phyloP scores from a whole-genome alignment of 805 yeast species.

The Middelhovenomyces tepae region DNA sequence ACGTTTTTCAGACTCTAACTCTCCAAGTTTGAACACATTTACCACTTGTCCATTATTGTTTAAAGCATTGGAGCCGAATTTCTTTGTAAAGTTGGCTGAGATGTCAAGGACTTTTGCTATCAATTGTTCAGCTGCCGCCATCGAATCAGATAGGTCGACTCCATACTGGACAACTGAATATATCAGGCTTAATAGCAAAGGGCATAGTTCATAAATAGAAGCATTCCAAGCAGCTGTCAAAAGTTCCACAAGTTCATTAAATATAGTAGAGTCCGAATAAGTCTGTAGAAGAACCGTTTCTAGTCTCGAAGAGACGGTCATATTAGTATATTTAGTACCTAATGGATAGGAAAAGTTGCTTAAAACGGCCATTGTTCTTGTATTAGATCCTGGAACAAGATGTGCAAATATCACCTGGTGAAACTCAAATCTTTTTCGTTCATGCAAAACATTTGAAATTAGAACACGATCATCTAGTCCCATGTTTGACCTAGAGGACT shows the following conservation, averaged over 20 bases:
- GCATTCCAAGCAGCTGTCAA: too few relatives aligned
- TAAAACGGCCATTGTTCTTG: constrained; percentile 1
- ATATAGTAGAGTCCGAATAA: constrained; percentile 2
- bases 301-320: constrained; percentile 3
- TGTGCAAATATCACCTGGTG: not conserved
- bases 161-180: too few relatives aligned
- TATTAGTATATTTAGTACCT: not conserved
- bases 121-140: too few relatives aligned
- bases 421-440: constrained; percentile 3
- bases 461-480: not conserved
- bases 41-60: too few relatives aligned
- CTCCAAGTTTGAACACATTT: too few relatives aligned
- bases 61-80: too few relatives aligned
- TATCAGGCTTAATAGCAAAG: too few relatives aligned
- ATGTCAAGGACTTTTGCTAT: too few relatives aligned
- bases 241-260: constrained; percentile 1
- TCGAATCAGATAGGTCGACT: too few relatives aligned
- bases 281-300: constrained; percentile 3
- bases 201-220: too few relatives aligned
- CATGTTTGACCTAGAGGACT: constrained; percentile 3
- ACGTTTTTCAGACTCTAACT: too few relatives aligned
- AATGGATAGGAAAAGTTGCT: constrained; percentile 2
- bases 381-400: constrained; percentile 2
- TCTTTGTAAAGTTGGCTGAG: too few relatives aligned
- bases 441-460: not conserved